phyloP scores from a whole-genome alignment of 73 alveolate species.

The Paramecium tetraurelia region DNA sequence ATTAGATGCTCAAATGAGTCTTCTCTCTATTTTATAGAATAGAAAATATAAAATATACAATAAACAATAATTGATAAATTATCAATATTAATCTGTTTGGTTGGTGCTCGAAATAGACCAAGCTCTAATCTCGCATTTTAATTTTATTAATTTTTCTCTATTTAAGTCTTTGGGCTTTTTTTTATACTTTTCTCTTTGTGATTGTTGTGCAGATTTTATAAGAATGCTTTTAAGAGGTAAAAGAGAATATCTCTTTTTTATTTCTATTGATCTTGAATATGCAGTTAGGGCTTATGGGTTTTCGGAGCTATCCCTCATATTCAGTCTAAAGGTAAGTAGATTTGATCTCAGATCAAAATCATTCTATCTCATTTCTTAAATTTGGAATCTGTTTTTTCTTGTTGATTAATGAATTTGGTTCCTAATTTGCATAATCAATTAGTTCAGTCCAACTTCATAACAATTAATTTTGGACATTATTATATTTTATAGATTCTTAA shows the following conservation, averaged over 20 bases:
- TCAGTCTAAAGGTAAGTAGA: not conserved
- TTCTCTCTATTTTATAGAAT: not conserved
- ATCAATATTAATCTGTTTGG: not conserved
- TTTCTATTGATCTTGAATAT: not conserved
- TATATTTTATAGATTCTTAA: not conserved
- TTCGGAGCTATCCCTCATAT: not conserved
- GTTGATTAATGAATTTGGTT: not conserved
- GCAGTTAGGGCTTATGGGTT: not conserved
- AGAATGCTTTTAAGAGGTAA: not conserved
- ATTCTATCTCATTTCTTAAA: not conserved
- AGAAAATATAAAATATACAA: not conserved
- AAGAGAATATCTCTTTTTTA: not conserved
- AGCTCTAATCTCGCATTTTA: not conserved
- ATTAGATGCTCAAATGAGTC: conserved; percentile 20
- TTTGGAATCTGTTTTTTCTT: not conserved
- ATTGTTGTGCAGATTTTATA: not conserved
- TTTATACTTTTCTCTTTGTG: not conserved
- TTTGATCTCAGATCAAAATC: not conserved
- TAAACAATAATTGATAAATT: not conserved
- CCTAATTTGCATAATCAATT: not conserved
- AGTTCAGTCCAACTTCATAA: not conserved
- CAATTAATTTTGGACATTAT: not conserved
- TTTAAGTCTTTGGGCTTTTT: not conserved
- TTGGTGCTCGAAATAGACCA: not conserved
- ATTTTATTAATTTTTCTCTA: not conserved